Evolutionary conservation across 2,329 filamentous ascomycete species (phyloP).

Genomic region (Cladophialophora chaetospira): DNA sequence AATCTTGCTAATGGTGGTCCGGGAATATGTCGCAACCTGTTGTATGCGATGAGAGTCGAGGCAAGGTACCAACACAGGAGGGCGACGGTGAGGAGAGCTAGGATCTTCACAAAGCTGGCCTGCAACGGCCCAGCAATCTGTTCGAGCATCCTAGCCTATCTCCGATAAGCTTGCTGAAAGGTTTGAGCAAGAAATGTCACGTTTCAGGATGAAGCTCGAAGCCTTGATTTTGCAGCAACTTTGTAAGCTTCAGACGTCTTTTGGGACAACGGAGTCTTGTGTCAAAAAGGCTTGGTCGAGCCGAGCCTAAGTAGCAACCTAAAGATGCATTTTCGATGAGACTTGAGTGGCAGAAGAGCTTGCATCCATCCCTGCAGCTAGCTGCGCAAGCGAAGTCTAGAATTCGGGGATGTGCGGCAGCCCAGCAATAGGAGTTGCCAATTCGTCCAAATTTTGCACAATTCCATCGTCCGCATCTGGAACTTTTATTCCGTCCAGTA

Average conservation of each 20-base stretch:
- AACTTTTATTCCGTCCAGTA: no score
- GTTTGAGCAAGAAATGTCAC: no score
- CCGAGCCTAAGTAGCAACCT: not conserved
- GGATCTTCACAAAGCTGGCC: conserved; percentile 2
- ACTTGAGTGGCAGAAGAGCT: not conserved
- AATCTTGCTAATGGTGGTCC: conserved; percentile 20
- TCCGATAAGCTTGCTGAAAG: not conserved
- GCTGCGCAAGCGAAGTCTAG: no score
- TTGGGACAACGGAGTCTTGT: no score
- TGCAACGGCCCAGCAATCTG: conserved; percentile 7
- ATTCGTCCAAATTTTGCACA: no score
- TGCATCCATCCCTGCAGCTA: not conserved
- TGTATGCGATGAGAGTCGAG: conserved; percentile 8
- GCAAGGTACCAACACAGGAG: conserved; percentile 5
- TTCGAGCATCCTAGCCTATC: conserved; percentile 12
- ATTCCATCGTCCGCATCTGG: no score
- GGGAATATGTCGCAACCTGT: conserved; percentile 16
- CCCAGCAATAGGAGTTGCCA: no score
- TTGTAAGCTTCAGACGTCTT: no score
- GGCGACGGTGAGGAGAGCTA: conserved; percentile 2
- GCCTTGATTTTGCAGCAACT: no score
- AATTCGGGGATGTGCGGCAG: no score
- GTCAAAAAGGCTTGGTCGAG: no score
- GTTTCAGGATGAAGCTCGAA: no score
- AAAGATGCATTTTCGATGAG: not conserved